A percentile compares a stretch with the other conserved stretches of the same genome.
Conservation (phyloP, 768 basidiomycete genomes). For the Hericium alpestre region DNA sequence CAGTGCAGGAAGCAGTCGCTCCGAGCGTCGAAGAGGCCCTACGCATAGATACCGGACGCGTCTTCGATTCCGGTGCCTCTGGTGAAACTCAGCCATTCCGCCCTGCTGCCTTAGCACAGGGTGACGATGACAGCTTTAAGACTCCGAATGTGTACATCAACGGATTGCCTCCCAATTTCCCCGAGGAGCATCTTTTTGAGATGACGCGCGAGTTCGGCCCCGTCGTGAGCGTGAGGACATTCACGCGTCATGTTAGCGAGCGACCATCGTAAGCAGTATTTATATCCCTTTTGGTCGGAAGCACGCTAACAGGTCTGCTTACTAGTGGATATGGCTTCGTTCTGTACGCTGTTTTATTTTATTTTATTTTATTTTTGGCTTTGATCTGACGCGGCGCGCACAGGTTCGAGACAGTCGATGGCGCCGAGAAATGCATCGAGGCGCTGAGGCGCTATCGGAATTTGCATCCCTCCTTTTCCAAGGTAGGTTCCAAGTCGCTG, state of each 20-base stretch:
- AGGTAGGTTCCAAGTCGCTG: conserved; percentile 33
- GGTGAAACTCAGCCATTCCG: conserved; percentile 3
- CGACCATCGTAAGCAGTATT: conserved; percentile 37
- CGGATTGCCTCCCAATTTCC: conserved; percentile 73
- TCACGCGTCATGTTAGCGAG: conserved; percentile 74
- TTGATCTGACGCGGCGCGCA: not conserved
- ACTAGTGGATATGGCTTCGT: conserved; percentile 71
- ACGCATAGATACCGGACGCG: too few species aligned
- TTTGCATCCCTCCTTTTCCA: conserved; percentile 80
- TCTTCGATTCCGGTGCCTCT: conserved; percentile 2
- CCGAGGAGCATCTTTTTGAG: conserved; percentile 68
- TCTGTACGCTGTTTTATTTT: conserved; percentile 36
- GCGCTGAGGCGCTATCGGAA: conserved; percentile 62
- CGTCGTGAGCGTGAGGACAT: conserved; percentile 71
- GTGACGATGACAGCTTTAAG: conserved; percentile 4
- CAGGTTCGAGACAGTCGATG: conserved; percentile 58
- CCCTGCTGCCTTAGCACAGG: conserved; percentile 1
- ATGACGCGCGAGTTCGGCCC: conserved; percentile 64
- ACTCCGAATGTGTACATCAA: conserved; percentile 86
- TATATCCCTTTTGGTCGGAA: conserved; percentile 7
- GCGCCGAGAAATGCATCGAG: conserved; percentile 67
- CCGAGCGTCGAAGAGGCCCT: too few species aligned
- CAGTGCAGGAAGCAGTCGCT: too few species aligned
- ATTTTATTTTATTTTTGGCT: not conserved
- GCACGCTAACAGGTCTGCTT: not conserved